These are phyloP conservation scores for Narthecium ossifragum DNA, from an alignment of 106 monocot species.

Conservation along the genomic window DNA sequence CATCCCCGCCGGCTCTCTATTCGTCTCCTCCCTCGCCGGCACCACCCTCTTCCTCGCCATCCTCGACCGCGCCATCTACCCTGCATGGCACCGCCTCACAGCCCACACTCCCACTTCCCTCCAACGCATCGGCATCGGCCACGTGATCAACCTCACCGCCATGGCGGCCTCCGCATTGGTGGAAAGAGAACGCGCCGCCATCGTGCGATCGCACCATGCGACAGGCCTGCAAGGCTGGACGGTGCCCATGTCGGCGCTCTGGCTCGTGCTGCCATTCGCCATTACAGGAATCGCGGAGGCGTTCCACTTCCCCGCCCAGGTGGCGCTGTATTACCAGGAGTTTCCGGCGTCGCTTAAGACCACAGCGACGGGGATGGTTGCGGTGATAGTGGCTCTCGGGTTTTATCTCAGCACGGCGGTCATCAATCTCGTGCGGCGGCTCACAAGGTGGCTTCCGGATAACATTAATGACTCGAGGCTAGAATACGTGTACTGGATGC, in stretches of 20 bases:
- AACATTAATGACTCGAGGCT: slow-evolving; percentile 35
- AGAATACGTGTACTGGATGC: slow-evolving; percentile 60
- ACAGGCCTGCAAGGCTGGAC: slow-evolving; percentile 10
- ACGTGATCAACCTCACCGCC: slow-evolving; percentile 27
- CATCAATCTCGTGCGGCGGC: slow-evolving; percentile 19
- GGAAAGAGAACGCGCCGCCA: slow-evolving; percentile 20
- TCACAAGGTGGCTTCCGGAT: slow-evolving; percentile 50
- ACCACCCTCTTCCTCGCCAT: slow-evolving; percentile 24
- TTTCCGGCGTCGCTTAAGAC: slow-evolving; percentile 39
- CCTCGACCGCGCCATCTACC: slow-evolving; percentile 53
- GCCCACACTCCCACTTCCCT: slow-evolving; percentile 22
- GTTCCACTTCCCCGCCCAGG: slow-evolving; percentile 58
- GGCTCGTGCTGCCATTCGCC: slow-evolving; percentile 42
- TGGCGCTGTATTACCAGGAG: slow-evolving; percentile 57
- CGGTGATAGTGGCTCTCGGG: slow-evolving; percentile 28
- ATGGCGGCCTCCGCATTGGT: slow-evolving; percentile 47
- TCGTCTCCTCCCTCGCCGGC: slow-evolving; percentile 19
- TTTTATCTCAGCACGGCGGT: slow-evolving; percentile 55
- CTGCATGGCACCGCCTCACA: slow-evolving; percentile 10
- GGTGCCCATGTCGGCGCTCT: slow-evolving; percentile 44
- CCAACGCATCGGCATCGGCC: slow-evolving; percentile 54
- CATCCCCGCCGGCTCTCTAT: slow-evolving; percentile 52
- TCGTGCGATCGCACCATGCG: slow-evolving; percentile 13
- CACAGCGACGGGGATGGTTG: slow-evolving; percentile 46
- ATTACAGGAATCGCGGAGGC: slow-evolving; percentile 41